These are phyloP conservation scores for Ilyonectria sp. DNA, from an alignment of 2,329 filamentous ascomycete genomes.

Conservation along the genomic window DNA sequence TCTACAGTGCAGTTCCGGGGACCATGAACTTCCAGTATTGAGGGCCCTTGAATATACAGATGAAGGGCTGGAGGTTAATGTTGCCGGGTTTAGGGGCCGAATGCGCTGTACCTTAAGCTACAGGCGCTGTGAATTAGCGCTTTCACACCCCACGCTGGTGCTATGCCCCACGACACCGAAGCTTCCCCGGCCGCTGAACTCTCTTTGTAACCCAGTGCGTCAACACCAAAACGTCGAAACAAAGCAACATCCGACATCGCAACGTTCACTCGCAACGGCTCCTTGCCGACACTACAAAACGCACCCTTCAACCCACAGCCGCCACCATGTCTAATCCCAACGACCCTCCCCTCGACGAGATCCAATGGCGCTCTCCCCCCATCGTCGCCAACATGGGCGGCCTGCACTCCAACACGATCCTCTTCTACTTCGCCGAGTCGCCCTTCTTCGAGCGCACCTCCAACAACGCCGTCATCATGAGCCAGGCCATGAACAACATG, in stretches of 20 bases:
- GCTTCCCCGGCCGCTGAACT: slow-evolving; percentile 23
- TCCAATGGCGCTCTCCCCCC: slow-evolving; percentile 73
- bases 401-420: slow-evolving; percentile 75
- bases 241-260: slow-evolving; percentile 10
- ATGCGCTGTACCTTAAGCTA: too few species aligned
- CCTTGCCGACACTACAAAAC: not conserved
- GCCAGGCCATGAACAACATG: slow-evolving; percentile 74
- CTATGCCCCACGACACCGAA: slow-evolving; percentile 38
- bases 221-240: slow-evolving; percentile 8
- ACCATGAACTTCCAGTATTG: too few species aligned
- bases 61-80: too few species aligned
- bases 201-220: slow-evolving; percentile 6
- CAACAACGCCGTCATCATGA: slow-evolving; percentile 76
- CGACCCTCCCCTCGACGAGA: slow-evolving; percentile 75
- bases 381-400: slow-evolving; percentile 67
- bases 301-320: not conserved
- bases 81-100: too few species aligned
- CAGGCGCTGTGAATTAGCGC: too few species aligned
- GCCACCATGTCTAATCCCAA: slow-evolving; percentile 60
- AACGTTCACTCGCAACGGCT: not conserved
- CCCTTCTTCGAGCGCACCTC: slow-evolving; percentile 79
- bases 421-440: slow-evolving; percentile 78
- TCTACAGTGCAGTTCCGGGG: too few species aligned
- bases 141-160: slow-evolving; percentile 26
- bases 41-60: too few species aligned